Evolutionary conservation across 306 rosid genomes (phyloP).

Genomic region (Coriaria nepalensis): DNA sequence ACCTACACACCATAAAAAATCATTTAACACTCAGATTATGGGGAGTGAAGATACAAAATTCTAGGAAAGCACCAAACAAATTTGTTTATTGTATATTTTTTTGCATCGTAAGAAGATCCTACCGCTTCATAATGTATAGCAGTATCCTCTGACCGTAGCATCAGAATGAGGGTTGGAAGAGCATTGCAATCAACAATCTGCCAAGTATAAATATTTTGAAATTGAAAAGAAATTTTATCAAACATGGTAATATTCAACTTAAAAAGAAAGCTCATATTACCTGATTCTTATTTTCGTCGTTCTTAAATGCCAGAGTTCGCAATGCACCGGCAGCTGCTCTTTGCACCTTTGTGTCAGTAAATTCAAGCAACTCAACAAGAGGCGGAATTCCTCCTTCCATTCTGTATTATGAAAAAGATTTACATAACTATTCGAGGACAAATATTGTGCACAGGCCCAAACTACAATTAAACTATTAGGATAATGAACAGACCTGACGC

Average conservation of each 20-base stretch:
- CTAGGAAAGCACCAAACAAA: slow-evolving; percentile 8
- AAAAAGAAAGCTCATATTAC: slow-evolving; percentile 23
- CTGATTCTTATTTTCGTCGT: slow-evolving; percentile 93
- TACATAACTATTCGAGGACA: no score
- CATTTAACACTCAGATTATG: slow-evolving; percentile 14
- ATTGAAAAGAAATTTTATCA: slow-evolving; percentile 12
- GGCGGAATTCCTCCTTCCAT: slow-evolving; percentile 99
- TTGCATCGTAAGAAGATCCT: slow-evolving; percentile 13
- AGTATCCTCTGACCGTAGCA: slow-evolving; percentile 92
- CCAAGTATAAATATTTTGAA: slow-evolving; percentile 16
- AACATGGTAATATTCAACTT: slow-evolving; percentile 10
- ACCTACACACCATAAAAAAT: slow-evolving; percentile 50
- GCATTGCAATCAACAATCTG: slow-evolving; percentile 99
- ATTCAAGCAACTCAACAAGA: slow-evolving; percentile 82
- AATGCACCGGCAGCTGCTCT: slow-evolving; percentile 97
- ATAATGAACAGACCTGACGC: slow-evolving; percentile 64
- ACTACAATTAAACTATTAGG: slow-evolving; percentile 4
- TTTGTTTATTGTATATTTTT: slow-evolving; percentile 2
- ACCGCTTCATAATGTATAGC: slow-evolving; percentile 99
- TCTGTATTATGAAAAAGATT: slow-evolving; percentile 28
- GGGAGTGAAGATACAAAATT: slow-evolving; percentile 12
- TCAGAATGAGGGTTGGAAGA: slow-evolving; percentile 88
- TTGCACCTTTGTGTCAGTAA: slow-evolving; percentile 84
- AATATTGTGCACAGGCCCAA: no score
- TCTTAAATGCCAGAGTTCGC: slow-evolving; percentile 88